These are phyloP conservation scores for Heliamphora exappendiculata DNA, from an alignment of 148 eudicot genomes.

Conservation along the genomic window DNA sequence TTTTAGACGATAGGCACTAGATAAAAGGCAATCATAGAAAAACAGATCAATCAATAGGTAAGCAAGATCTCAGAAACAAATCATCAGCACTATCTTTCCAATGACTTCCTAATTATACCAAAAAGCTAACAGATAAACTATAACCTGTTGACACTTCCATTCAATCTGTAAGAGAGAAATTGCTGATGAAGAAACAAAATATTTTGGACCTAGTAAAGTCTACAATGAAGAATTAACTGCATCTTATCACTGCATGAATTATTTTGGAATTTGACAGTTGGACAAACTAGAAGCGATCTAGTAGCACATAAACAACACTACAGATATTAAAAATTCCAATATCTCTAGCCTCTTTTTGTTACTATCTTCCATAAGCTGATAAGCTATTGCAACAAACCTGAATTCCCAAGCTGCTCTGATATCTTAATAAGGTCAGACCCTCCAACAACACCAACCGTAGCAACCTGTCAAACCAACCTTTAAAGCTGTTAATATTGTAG, in stretches of 20 bases:
- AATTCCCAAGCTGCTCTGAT: slow-evolving; percentile 90
- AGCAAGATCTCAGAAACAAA: not conserved
- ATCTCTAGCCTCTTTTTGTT: not conserved
- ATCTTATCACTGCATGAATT: not conserved
- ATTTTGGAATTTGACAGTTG: not conserved
- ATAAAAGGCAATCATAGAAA: not conserved
- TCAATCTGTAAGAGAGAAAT: not conserved
- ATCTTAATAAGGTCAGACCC: slow-evolving; percentile 95
- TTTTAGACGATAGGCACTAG: not conserved
- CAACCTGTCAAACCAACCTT: slow-evolving; percentile 45
- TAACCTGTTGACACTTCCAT: not conserved
- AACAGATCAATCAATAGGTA: not conserved
- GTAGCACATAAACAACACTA: not conserved
- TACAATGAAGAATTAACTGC: not conserved
- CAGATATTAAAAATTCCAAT: not conserved
- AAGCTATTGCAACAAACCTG: slow-evolving; percentile 42
- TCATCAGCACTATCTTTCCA: not conserved
- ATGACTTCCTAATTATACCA: not conserved
- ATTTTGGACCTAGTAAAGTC: not conserved
- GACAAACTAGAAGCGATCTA: not conserved
- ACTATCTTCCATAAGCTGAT: not conserved
- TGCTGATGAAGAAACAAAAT: not conserved
- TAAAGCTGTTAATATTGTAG: not conserved
- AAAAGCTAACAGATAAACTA: not conserved
- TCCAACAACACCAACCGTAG: slow-evolving; percentile 89